Evolutionary conservation across 108 stramenopile species (phyloP).

Genomic region (Aureococcus anophagefferens): DNA sequence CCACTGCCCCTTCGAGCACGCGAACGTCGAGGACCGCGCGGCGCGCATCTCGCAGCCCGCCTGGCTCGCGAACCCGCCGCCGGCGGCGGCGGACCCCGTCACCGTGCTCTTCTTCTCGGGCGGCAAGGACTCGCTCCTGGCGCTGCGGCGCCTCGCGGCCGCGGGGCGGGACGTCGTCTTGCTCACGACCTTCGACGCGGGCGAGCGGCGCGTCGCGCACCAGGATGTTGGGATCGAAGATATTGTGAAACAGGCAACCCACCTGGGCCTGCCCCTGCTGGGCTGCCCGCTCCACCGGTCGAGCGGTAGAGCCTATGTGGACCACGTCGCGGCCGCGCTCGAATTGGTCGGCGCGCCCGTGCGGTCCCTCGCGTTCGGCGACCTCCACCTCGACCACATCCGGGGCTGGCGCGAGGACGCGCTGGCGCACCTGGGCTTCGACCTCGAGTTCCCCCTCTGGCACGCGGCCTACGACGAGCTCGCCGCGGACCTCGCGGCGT

Average conservation of each 20-base stretch:
- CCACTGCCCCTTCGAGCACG: conserved; percentile 79
- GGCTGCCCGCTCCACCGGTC: conserved; percentile 64
- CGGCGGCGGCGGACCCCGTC: background rate
- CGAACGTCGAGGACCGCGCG: conserved; percentile 43
- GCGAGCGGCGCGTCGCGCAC: conserved; percentile 64
- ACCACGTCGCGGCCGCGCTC: conserved; percentile 49
- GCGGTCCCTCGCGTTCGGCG: conserved; percentile 64
- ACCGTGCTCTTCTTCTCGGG: conserved; percentile 73
- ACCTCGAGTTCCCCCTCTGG: conserved; percentile 62
- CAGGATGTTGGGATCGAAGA: conserved; percentile 64
- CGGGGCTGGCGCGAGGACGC: conserved; percentile 62
- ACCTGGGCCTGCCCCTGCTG: conserved; percentile 58
- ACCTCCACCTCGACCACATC: conserved; percentile 81
- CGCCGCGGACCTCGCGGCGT: conserved; percentile 51
- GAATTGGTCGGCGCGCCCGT: conserved; percentile 33
- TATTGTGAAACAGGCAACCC: conserved; percentile 59
- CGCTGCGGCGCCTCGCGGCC: conserved; percentile 55
- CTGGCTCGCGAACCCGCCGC: conserved; percentile 25
- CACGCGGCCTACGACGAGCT: conserved; percentile 49
- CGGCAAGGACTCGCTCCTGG: conserved; percentile 81
- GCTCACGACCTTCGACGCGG: conserved; percentile 75
- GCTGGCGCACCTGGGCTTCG: conserved; percentile 36
- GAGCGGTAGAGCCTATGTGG: conserved; percentile 53
- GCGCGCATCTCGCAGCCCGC: conserved; percentile 57
- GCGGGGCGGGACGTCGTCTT: conserved; percentile 36